phyloP scores from a whole-genome alignment of 306 rosid species.

The Lupinus albus region DNA sequence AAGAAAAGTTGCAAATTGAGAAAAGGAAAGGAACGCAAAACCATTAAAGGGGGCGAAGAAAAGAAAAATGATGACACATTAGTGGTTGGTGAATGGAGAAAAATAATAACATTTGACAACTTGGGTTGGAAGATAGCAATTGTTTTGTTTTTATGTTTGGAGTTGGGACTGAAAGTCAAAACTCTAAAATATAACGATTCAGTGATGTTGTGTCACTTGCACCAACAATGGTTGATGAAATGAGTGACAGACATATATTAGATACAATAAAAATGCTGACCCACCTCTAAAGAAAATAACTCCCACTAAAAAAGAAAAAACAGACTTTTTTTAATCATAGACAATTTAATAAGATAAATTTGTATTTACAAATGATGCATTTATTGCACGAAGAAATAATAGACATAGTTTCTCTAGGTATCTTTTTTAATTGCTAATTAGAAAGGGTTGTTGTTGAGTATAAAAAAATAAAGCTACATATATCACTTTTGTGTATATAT shows the following conservation, averaged over 20 bases:
- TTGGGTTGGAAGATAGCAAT: slow-evolving; percentile 64
- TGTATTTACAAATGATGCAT: too few species aligned
- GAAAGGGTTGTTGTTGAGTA: too few species aligned
- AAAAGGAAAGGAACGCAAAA: slow-evolving; percentile 43
- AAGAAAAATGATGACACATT: slow-evolving; percentile 49
- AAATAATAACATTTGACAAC: slow-evolving; percentile 50
- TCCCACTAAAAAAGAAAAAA: background rate
- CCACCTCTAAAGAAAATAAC: slow-evolving; percentile 26
- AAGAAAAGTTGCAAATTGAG: background rate
- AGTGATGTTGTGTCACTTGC: slow-evolving; percentile 11
- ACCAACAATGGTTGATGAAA: background rate
- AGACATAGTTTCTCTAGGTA: too few species aligned
- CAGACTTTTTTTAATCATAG: too few species aligned
- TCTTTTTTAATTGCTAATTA: too few species aligned
- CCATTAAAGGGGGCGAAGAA: slow-evolving; percentile 50
- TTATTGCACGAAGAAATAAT: too few species aligned
- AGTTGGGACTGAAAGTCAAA: slow-evolving; percentile 40
- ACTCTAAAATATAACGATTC: slow-evolving; percentile 33
- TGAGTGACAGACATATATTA: slow-evolving; percentile 39
- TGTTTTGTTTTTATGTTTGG: slow-evolving; percentile 43
- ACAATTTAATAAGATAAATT: too few species aligned
- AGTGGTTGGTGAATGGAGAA: slow-evolving; percentile 52
- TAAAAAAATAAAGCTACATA: background rate
- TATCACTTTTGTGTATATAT: too few species aligned
- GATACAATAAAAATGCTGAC: slow-evolving; percentile 26